Base-by-base conservation (phyloP, 192 early-diverging fungal genomes). In the Coemansia sp. region DNA sequence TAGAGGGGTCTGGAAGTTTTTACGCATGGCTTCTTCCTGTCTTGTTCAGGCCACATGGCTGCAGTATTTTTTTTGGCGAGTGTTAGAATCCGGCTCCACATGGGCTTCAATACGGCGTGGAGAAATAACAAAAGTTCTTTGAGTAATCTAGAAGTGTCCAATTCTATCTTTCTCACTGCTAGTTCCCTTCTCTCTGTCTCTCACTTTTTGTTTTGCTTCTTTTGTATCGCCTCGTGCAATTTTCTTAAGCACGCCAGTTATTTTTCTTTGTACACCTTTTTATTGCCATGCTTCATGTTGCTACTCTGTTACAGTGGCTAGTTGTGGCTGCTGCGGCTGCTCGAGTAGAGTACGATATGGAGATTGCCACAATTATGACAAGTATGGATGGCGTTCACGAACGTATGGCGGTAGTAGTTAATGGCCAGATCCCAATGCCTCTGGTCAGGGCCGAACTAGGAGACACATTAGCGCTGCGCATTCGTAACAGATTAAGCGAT, bases 301-400 rank as follows among this genome's bases (percentile, higher is more conserved):
- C 62, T 41, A 34, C 57, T 36, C 16, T 60, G 31, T 36, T 60
- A 13, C 57, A 60, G 5, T 60, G 57, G 57, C 57, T 60, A 7
- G 57, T n/a, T 33, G 57, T 60, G 33, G 57, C 57, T 11, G 31
- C 31, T 31, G 57, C 57, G 3, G 69, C 62, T 11, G 46, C 69
- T 40, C 38, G 62, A 27, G 70, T 90, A 33, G 84, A 86, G 55
- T 89, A 88, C 68, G 60, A 91, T 75, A 89, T 89, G 90, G 72
- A 86, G 41, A 88, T 91, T 57, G 85, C 89, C 43, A 88, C 89
- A 39, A 78, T 82, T 38, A 82, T 55, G 24, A 80, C 81, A 33
- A 91, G 86, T 47, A 87, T 89, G 63, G 89, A 93, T 79, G 85
- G 86, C 65, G 65, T 87, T 1, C 73, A 69, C 66, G 83, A 87